A percentile compares a stretch with the other conserved stretches of the same genome.
Conservation (phyloP, 352 stramenopile species). For the Thalassiosira delicatula region DNA sequence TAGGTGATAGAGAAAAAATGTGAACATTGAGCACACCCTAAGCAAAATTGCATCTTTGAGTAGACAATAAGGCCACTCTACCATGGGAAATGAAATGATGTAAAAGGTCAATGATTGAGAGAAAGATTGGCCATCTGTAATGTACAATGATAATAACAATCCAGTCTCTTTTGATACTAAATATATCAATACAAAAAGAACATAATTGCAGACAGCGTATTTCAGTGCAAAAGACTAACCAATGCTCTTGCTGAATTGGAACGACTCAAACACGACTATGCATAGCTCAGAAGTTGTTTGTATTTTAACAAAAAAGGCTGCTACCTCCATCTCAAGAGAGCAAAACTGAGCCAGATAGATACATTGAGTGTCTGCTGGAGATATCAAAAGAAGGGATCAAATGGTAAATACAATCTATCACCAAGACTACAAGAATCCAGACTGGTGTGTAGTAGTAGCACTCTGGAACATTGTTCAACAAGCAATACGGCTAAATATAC, state of each 20-base stretch:
- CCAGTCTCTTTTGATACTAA: slow-evolving; percentile 34
- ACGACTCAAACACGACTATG: slow-evolving; percentile 36
- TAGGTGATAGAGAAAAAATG: background rate
- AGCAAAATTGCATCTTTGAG: slow-evolving; percentile 14
- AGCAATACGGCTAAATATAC: background rate
- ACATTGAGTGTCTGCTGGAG: background rate
- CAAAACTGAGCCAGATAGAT: too few species aligned
- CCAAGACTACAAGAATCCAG: slow-evolving; percentile 2
- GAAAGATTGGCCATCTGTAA: slow-evolving; percentile 27
- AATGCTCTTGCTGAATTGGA: slow-evolving; percentile 16
- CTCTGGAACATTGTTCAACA: slow-evolving; percentile 7
- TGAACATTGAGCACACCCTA: slow-evolving; percentile 2
- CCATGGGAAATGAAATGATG: slow-evolving; percentile 40
- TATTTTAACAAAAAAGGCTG: too few species aligned
- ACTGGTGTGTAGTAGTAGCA: background rate
- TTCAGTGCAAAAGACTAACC: slow-evolving; percentile 26
- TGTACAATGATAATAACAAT: slow-evolving; percentile 60
- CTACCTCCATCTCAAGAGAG: too few species aligned
- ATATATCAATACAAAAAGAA: slow-evolving; percentile 44
- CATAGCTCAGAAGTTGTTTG: slow-evolving; percentile 32
- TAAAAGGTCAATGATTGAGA: slow-evolving; percentile 31
- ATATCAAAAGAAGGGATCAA: slow-evolving; percentile 28
- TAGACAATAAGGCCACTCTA: slow-evolving; percentile 45
- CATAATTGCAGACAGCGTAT: slow-evolving; percentile 55
- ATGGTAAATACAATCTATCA: slow-evolving; percentile 21